Base-by-base conservation (phyloP, 2,329 filamentous ascomycete genomes). In the Beauveria asiatica region DNA sequence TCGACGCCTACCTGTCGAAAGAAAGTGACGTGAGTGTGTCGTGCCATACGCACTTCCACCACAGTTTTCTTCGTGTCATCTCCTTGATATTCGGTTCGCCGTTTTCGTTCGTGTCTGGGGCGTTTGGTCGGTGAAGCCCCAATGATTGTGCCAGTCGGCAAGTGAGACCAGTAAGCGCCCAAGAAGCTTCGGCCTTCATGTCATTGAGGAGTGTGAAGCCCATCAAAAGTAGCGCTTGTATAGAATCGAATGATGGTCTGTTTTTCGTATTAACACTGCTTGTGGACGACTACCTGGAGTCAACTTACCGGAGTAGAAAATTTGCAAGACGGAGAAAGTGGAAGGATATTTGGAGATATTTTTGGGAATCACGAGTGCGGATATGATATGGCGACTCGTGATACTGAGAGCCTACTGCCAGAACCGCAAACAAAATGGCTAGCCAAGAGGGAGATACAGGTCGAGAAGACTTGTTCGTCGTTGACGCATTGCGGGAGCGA, bases 131-230 rank as follows among this genome's bases (percentile, higher is more conserved):
- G 66, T 87, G 84, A 11, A 87, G 73, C 5, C 84, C 84, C 1
- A 87, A 74, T 0, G 84, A 86, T 67, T 87, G 83, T 0, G 84
- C 84, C n/a, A 87, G 75, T 27, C 84, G 79, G 62, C 83, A 86
- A 0, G 84, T 86, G 49, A 87, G 77, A 0, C 84, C 84, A 55
- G 85, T 78, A 57, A 87, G 69, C 0, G 84, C 84, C 84, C 84
- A 87, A 0, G 84, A 86, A 0, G 83, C 84, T 66, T 87, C 84
- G 1, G 84, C 84, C 67, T 87, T 87, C 84, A 87, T 87, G 62
- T 87, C 84, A 64, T 87, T 87, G 27, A 86, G 73, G 2, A 87
- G 74, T 2, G 85, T 83, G 63, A 87, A 86, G 33, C 83, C 80
- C 4, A 83, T 83, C 48, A 87, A 77, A 1, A 87, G 73, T 45